phyloP scores from a whole-genome alignment of 768 basidiomycete species.

The Suillus cothurnatus region DNA sequence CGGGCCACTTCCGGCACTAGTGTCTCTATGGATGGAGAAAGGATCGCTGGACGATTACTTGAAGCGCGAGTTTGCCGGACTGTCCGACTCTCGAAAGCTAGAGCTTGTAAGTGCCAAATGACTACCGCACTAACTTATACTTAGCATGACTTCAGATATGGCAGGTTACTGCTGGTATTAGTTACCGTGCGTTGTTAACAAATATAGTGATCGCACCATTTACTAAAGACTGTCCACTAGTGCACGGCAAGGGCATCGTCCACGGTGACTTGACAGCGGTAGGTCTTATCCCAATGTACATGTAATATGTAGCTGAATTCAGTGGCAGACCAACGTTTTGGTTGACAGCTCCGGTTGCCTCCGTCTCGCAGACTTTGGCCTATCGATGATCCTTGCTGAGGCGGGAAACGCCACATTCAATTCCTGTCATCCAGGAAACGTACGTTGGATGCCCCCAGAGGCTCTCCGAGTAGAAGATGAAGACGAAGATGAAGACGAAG shows the following conservation, averaged over 20 bases:
- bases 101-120: not conserved
- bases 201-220: no score
- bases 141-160: conserved; percentile 4
- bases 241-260: conserved; percentile 30
- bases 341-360: conserved; percentile 34
- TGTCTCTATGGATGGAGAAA: conserved; percentile 30
- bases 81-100: not conserved
- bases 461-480: conserved; percentile 2
- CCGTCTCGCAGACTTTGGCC: conserved; percentile 40
- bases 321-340: conserved; percentile 36
- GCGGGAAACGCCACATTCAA: conserved; percentile 30
- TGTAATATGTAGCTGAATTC: conserved; percentile 2
- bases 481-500: not conserved
- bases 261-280: conserved; percentile 52
- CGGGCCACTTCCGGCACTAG: conserved; percentile 17
- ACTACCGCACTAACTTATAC: not conserved
- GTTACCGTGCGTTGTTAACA: conserved; percentile 15
- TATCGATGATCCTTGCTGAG: conserved; percentile 35
- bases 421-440: conserved; percentile 10
- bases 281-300: conserved; percentile 4
- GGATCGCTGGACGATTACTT: conserved; percentile 26
- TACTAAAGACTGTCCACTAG: not conserved
- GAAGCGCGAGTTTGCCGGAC: not conserved
- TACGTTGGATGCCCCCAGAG: conserved; percentile 21
- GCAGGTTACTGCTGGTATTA: conserved; percentile 19